A percentile compares a stretch with the other conserved stretches of the same genome.
Evolutionary conservation across 306 rosid species (phyloP).

Genomic region (Crataegus laevigata): DNA sequence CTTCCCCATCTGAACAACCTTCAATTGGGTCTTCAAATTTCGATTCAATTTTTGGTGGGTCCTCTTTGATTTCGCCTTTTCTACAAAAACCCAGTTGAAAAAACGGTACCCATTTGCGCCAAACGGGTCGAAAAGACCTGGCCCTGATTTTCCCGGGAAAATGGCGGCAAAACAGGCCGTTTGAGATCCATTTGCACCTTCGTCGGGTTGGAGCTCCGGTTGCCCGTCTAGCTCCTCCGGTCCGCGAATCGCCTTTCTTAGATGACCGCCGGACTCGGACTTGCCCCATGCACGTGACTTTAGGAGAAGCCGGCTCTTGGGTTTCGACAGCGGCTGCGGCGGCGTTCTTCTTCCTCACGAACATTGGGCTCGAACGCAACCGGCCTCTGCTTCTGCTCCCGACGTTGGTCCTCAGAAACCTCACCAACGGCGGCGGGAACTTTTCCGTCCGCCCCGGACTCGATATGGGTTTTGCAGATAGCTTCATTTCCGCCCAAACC

Average conservation of each 20-base stretch:
- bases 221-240: not conserved
- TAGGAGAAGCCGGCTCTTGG: constrained; percentile 89
- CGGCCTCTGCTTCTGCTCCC: constrained; percentile 72
- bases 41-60: constrained; percentile 19
- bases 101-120: constrained; percentile 43
- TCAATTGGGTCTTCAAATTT: constrained; percentile 9
- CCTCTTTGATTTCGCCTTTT: constrained; percentile 17
- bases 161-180: constrained; percentile 31
- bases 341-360: constrained; percentile 52
- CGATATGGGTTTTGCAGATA: constrained; percentile 52
- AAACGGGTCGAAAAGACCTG: constrained; percentile 27
- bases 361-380: constrained; percentile 61
- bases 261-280: constrained; percentile 58
- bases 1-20: constrained; percentile 23
- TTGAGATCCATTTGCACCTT: constrained; percentile 41
- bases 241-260: constrained; percentile 18
- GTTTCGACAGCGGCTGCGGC: constrained; percentile 54
- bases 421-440: constrained; percentile 89
- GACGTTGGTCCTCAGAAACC: constrained; percentile 61
- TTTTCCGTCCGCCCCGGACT: constrained; percentile 82
- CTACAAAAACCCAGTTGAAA: constrained; percentile 28
- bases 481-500: constrained; percentile 36
- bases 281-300: constrained; percentile 96
- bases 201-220: constrained; percentile 6
- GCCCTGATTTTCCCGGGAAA: constrained; percentile 22